Evolutionary conservation across 2,329 filamentous ascomycete species (phyloP).

Genomic region (Fusarium xylarioides): DNA sequence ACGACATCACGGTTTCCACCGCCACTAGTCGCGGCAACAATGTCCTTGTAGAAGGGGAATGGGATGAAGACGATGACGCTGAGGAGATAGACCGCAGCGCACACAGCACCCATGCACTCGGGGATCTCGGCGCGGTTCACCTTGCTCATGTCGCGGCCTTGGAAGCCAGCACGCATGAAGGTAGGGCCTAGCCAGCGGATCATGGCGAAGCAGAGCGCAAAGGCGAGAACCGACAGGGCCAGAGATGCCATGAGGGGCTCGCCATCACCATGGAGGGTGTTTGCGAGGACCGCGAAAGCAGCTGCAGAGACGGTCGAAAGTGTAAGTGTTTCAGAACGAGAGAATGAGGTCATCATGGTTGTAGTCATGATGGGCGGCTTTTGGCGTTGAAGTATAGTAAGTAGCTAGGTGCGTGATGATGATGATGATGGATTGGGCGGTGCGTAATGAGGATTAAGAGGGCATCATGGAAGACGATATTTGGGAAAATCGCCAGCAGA

Average conservation of each 20-base stretch:
- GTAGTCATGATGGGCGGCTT: conserved; percentile 40
- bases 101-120: conserved; percentile 95
- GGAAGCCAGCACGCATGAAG: conserved; percentile 88
- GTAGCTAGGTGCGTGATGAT: background rate
- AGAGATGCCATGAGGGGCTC: conserved; percentile 89
- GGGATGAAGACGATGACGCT: conserved; percentile 92
- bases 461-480: conserved; percentile 19
- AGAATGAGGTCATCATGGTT: conserved; percentile 53
- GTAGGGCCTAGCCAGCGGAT: conserved; percentile 93
- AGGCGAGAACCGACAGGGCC: conserved; percentile 86
- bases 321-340: conserved; percentile 61
- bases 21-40: conserved; percentile 92
- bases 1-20: conserved; percentile 92
- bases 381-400: background rate
- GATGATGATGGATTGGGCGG: background rate
- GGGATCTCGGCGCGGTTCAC: conserved; percentile 77
- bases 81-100: conserved; percentile 90
- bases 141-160: conserved; percentile 88
- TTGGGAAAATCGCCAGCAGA: background rate
- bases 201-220: conserved; percentile 82
- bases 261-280: conserved; percentile 85
- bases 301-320: conserved; percentile 72
- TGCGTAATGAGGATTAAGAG: conserved; percentile 6
- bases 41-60: conserved; percentile 98
- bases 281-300: conserved; percentile 77